Percentiles rank a stretch among this genome's conserved stretches.
phyloP scores from a whole-genome alignment of 148 eudicot genomes.

The Camellia sinensis region DNA sequence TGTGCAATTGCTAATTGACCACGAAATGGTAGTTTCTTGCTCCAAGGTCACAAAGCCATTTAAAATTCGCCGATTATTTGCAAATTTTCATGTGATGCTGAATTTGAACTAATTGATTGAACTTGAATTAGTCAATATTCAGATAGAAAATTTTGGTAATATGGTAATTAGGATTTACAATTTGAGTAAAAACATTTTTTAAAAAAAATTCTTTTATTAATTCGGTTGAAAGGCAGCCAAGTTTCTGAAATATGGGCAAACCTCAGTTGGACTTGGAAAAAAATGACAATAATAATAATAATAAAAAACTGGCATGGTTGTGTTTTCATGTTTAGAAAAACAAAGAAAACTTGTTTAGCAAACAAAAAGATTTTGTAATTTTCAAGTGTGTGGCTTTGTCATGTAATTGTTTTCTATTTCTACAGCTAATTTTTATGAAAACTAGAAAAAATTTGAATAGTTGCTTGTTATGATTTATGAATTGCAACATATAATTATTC shows the following conservation, averaged over 20 bases:
- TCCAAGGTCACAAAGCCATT: background rate
- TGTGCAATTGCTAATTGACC: background rate
- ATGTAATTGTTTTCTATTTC: background rate
- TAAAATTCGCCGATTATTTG: background rate
- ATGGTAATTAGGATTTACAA: background rate
- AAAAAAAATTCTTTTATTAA: background rate
- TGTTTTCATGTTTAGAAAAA: too few relatives aligned
- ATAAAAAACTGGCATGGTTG: too few relatives aligned
- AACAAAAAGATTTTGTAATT: too few relatives aligned
- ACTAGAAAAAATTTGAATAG: background rate
- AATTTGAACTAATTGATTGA: background rate
- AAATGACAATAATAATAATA: too few relatives aligned
- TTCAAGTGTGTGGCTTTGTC: background rate
- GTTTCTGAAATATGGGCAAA: background rate
- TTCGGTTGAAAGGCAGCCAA: background rate
- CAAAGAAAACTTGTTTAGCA: too few relatives aligned
- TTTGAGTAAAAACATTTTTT: background rate
- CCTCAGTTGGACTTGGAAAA: too few relatives aligned
- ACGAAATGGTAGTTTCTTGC: background rate
- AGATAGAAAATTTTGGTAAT: background rate
- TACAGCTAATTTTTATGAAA: background rate
- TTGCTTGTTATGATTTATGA: background rate
- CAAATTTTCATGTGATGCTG: background rate
- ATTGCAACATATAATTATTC: too few relatives aligned
- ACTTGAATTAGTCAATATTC: slow-evolving; percentile 1